Conservation (phyloP, 345 rosid species). For the Reutealis trisperma region DNA sequence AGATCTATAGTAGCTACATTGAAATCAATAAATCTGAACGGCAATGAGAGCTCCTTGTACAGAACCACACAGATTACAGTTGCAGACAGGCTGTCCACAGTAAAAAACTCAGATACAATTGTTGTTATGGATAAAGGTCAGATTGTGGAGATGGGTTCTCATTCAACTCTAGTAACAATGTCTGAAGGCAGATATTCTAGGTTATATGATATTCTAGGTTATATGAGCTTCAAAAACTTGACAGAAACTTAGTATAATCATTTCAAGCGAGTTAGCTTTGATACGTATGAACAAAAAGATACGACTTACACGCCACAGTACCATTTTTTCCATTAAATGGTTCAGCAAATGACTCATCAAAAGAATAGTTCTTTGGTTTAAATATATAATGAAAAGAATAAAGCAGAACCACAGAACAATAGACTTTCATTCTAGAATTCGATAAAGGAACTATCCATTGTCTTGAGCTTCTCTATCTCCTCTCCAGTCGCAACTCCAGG, state of each 20-base stretch:
- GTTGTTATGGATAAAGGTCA: conserved; percentile 72
- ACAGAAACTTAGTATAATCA: conserved; percentile 22
- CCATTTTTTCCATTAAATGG: neutral
- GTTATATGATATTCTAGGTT: conserved; percentile 56
- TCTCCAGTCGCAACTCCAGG: conserved; percentile 60
- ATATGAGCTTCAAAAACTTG: conserved; percentile 50
- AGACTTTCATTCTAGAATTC: conserved; percentile 39
- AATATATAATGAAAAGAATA: conserved; percentile 1
- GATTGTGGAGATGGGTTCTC: conserved; percentile 74
- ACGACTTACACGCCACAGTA: too few species aligned
- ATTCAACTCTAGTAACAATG: conserved; percentile 45
- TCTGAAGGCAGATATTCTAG: conserved; percentile 67
- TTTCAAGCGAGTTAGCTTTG: too few species aligned
- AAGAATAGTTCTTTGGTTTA: neutral
- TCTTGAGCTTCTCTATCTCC: conserved; percentile 78
- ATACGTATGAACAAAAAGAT: too few species aligned
- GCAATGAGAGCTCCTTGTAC: conserved; percentile 24
- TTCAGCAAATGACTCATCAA: neutral
- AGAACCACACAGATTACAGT: conserved; percentile 64
- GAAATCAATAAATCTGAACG: conserved; percentile 42
- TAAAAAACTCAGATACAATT: conserved; percentile 62
- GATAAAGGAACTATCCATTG: conserved; percentile 53
- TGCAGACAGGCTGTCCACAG: conserved; percentile 77
- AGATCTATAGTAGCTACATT: conserved; percentile 53
- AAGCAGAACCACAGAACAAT: neutral